Evolutionary conservation across 371 early-diverging fungal genomes (phyloP).

Genomic region (Lichtheimia ramosa): DNA sequence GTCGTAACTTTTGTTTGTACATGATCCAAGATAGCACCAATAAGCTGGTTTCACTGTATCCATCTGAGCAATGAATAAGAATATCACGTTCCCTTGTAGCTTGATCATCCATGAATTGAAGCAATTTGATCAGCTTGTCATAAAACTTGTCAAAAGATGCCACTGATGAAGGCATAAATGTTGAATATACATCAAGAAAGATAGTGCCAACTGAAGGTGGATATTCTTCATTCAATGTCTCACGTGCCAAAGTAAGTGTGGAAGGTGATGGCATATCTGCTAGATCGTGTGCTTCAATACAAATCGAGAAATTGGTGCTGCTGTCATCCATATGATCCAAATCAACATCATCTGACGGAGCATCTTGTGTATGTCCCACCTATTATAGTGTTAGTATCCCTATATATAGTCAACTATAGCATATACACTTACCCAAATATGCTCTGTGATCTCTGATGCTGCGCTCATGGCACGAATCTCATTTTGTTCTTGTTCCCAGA

Average conservation of each 20-base stretch:
- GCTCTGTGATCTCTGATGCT: slow-evolving; percentile 50
- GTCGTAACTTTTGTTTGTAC: slow-evolving; percentile 42
- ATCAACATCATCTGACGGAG: slow-evolving; percentile 29
- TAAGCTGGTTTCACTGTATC: slow-evolving; percentile 60
- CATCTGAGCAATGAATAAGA: slow-evolving; percentile 63
- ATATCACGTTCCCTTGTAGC: slow-evolving; percentile 31
- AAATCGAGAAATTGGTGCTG: slow-evolving; percentile 54
- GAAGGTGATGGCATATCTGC: slow-evolving; percentile 55
- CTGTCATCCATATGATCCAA: slow-evolving; percentile 16
- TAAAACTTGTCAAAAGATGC: slow-evolving; percentile 28
- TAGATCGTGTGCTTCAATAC: slow-evolving; percentile 59
- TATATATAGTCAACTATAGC: no score
- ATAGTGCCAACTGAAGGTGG: slow-evolving; percentile 39
- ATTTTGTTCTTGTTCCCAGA: slow-evolving; percentile 51
- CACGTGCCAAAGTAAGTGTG: slow-evolving; percentile 36
- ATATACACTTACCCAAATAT: slow-evolving; percentile 47
- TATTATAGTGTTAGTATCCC: slow-evolving; percentile 14
- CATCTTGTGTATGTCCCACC: slow-evolving; percentile 63
- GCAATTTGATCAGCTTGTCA: slow-evolving; percentile 21
- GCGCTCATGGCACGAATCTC: slow-evolving; percentile 60
- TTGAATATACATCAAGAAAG: slow-evolving; percentile 50
- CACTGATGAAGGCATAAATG: slow-evolving; percentile 18
- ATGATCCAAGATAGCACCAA: slow-evolving; percentile 54
- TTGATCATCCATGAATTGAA: slow-evolving; percentile 41
- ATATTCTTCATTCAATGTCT: slow-evolving; percentile 32